A percentile compares a stretch with the other conserved stretches of the same genome.
These are phyloP conservation scores for Monosporozyma siamensis DNA, from an alignment of 805 yeast genomes.

Conservation along the genomic window DNA sequence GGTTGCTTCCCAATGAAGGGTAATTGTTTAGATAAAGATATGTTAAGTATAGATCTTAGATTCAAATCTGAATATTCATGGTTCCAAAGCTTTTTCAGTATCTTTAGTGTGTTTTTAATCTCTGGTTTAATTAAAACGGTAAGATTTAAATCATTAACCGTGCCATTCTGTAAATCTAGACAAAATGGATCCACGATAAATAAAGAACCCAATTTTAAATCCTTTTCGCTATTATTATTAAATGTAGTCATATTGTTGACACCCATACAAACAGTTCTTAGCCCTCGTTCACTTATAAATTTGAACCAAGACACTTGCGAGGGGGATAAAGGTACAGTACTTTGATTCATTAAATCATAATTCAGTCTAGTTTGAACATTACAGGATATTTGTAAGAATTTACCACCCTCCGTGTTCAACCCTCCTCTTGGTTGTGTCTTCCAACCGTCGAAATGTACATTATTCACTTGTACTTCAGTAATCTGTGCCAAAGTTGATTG, in stretches of 20 bases:
- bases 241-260: constrained; percentile 22
- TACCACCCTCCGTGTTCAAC: constrained; percentile 17
- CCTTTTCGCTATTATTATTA: constrained; percentile 10
- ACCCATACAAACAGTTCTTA: constrained; percentile 18
- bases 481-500: constrained; percentile 12
- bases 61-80: constrained; percentile 19
- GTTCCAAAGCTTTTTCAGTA: constrained; percentile 23
- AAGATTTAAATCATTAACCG: constrained; percentile 14
- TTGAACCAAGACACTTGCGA: constrained; percentile 3
- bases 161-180: constrained; percentile 16
- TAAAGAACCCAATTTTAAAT: constrained; percentile 13
- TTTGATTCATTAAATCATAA: constrained; percentile 14
- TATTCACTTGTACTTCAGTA: constrained; percentile 16
- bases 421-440: constrained; percentile 8
- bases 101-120: constrained; percentile 17
- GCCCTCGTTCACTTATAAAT: constrained; percentile 13
- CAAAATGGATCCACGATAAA: constrained; percentile 17
- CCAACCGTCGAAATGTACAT: constrained; percentile 26
- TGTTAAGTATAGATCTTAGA: constrained; percentile 20
- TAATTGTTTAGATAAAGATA: constrained; percentile 13
- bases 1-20: constrained; percentile 5
- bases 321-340: background rate
- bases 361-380: constrained; percentile 11
- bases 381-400: constrained; percentile 14
- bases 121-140: constrained; percentile 21